Conservation (phyloP, 768 basidiomycete genomes). For the Naganishia vishniacii region DNA sequence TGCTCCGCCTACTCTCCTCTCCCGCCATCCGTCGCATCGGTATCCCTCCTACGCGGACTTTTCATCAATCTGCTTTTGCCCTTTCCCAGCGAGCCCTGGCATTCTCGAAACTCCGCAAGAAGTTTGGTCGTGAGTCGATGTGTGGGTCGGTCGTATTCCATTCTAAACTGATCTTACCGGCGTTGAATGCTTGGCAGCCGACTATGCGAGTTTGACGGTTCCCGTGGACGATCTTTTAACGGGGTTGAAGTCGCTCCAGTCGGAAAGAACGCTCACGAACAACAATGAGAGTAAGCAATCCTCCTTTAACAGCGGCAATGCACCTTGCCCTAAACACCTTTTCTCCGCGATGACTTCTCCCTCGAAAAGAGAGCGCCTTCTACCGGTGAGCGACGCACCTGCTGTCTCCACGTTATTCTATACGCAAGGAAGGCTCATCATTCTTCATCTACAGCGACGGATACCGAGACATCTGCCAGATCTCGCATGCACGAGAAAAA, state of each 20-base stretch:
- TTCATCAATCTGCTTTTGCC: background rate
- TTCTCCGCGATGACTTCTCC: too few species aligned
- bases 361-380: background rate
- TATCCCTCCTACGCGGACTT: background rate
- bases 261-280: constrained; percentile 8
- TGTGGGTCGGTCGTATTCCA: background rate
- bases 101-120: constrained; percentile 2
- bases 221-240: background rate
- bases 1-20: background rate
- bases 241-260: constrained; percentile 2
- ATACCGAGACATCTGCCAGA: constrained; percentile 32
- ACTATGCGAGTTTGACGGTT: background rate
- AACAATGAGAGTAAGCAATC: constrained; percentile 12
- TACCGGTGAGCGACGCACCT: background rate
- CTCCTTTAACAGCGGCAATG: background rate
- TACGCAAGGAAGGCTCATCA: background rate
- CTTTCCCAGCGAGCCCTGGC: background rate
- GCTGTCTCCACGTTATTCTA: background rate
- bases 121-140: background rate
- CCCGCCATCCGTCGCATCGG: background rate
- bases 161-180: background rate
- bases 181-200: background rate
- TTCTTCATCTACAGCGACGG: constrained; percentile 16
- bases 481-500: constrained; percentile 28
- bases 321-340: background rate